Evolutionary conservation across 306 rosid genomes (phyloP).

Genomic region (Dalbergia cultrata): DNA sequence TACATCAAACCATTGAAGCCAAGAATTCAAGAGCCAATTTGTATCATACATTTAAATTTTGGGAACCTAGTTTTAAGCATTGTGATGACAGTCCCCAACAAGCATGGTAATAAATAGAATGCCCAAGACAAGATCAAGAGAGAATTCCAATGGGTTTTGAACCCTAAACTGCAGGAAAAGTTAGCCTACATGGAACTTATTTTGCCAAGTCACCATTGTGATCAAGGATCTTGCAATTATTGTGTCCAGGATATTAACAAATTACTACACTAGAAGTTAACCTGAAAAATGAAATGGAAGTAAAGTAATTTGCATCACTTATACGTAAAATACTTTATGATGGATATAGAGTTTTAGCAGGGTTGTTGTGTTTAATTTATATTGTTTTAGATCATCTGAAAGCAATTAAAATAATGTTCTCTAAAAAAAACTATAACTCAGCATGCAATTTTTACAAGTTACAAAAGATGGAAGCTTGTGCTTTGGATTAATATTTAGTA

Average conservation of each 20-base stretch:
- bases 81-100: constrained; percentile 26
- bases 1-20: constrained; percentile 5
- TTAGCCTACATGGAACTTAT: constrained; percentile 20
- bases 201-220: constrained; percentile 6
- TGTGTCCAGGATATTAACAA: constrained; percentile 13
- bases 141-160: constrained; percentile 24
- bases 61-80: constrained; percentile 25
- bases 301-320: constrained; percentile 17
- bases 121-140: not conserved
- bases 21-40: constrained; percentile 11
- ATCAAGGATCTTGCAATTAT: constrained; percentile 27
- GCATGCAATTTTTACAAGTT: constrained; percentile 16
- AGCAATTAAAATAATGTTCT: constrained; percentile 8
- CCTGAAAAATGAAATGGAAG: constrained; percentile 24
- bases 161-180: not conserved
- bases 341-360: constrained; percentile 15
- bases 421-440: not conserved
- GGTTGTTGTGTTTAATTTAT: constrained; percentile 4
- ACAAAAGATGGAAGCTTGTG: constrained; percentile 22
- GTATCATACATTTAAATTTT: constrained; percentile 4
- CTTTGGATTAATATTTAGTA: constrained; percentile 8
- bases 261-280: constrained; percentile 4
- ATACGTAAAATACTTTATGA: constrained; percentile 3
- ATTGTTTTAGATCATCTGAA: constrained; percentile 1
- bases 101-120: constrained; percentile 28